Base-by-base conservation (phyloP, 352 stramenopile species). In the Globisporangium irregulare region DNA sequence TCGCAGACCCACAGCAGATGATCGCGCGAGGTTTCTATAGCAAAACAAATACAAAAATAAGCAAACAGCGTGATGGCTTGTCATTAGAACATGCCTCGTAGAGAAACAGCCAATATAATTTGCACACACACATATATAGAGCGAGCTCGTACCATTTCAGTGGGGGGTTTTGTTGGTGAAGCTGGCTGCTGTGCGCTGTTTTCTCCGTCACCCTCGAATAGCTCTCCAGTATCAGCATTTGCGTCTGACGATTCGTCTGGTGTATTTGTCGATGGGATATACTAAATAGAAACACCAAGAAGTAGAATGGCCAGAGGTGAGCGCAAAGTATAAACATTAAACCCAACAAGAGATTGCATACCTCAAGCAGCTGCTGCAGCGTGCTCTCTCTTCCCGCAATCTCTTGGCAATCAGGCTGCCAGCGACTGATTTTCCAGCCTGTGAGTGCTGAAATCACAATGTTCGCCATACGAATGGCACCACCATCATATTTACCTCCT, bases 371-470 rank as follows among this genome's bases (percentile, higher is more conserved):
- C 43, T 80, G 70, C 43, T 84, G 77, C 38, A 76, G 77, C n/a
- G 61, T 46, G 24, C 77, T 74, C 24, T 86, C 79, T 32, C 59
- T 77, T 32, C 59, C 73, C 18, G 65, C 67, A 14, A 59, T 72
- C 14, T 57, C 53, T 36, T 57, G 2, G 25, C 4, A 24, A 14
- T 24, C 18, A 29, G 66, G 65, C 12, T 71, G 48, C 79, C 75
- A 84, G 5, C 62, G 75, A 60, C 76, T 85, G 4, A 89, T 48
- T 51, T 90, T 92, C 82, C 80, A 90, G 6, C 82, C 76, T 8
- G 84, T 90, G 34, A 92, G 71, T 4, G 75, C 55, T 10, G 86
- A 68, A 18, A 91, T 48, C 20, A 76, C 76, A 9, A 62, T 55
- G 34, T 64, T 75, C 32, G 76, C 43, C 14, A 70, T 74, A 10